Conservation (phyloP, 78 protist species). For the Anaeramoeba ignava region DNA sequence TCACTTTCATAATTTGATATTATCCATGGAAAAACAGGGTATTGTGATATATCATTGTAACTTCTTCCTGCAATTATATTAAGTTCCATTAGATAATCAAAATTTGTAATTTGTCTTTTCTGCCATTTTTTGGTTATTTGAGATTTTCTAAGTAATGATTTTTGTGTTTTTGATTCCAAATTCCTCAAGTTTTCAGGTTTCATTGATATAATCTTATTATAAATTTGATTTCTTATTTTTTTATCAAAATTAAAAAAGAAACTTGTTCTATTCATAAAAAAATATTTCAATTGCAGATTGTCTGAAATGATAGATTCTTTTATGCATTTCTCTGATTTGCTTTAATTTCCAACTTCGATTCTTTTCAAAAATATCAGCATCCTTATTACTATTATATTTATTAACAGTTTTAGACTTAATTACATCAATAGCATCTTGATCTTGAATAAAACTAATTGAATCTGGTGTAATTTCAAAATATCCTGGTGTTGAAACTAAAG, state of each 20-base stretch:
- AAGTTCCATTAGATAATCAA: background rate
- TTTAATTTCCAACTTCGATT: background rate
- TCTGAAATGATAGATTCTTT: background rate
- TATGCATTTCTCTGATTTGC: background rate
- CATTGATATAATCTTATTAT: background rate
- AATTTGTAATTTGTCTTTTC: background rate
- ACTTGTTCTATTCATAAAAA: background rate
- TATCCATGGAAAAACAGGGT: background rate
- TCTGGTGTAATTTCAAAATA: background rate
- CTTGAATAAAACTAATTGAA: too few relatives aligned
- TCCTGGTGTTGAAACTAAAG: background rate
- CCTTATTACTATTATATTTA: background rate
- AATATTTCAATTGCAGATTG: background rate
- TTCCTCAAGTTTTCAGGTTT: background rate
- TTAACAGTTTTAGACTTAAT: background rate
- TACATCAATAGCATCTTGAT: too few relatives aligned
- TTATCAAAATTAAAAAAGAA: background rate
- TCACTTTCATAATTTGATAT: background rate
- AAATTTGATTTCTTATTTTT: background rate
- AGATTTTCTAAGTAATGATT: background rate
- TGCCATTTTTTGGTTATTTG: background rate
- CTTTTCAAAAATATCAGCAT: background rate
- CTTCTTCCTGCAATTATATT: background rate
- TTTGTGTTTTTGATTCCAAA: background rate
- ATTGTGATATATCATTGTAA: background rate